phyloP scores from a whole-genome alignment of 305 asterid genomes.

The Solanum hybrid region DNA sequence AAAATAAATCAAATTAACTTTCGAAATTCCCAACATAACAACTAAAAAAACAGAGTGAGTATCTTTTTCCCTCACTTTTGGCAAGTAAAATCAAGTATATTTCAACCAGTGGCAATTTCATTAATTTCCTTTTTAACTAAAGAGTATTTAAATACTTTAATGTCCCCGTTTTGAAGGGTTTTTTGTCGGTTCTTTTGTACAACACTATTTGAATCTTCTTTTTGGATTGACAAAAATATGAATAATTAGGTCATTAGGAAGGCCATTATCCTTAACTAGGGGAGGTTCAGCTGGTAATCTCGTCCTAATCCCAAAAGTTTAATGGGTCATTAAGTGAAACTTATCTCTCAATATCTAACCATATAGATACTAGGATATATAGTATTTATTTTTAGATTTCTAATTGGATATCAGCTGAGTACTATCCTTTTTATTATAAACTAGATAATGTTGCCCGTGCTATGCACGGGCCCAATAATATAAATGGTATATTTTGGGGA shows the following conservation, averaged over 20 bases:
- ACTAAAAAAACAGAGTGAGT: neutral
- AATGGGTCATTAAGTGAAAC: neutral
- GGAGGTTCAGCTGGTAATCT: neutral
- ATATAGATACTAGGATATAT: neutral
- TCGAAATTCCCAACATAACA: neutral
- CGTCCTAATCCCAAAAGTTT: neutral
- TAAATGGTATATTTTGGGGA: too few relatives aligned
- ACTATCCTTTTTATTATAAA: neutral
- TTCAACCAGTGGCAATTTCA: neutral
- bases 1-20: too few relatives aligned
- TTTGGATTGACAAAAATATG: neutral
- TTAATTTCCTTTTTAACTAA: neutral
- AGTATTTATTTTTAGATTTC: neutral
- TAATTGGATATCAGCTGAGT: neutral
- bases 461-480: too few relatives aligned
- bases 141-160: neutral
- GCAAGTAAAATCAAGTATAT: neutral
- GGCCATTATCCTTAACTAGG: neutral
- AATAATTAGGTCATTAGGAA: neutral
- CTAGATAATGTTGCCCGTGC: too few relatives aligned
- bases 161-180: neutral
- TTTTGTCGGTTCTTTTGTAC: neutral
- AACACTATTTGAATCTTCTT: too few relatives aligned
- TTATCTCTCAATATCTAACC: neutral
- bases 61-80: neutral